Percentiles rank a stretch among this genome's conserved stretches.
These are phyloP conservation scores for Pisolithus thermaeus DNA, from an alignment of 1,284 basidiomycete genomes.

Conservation along the genomic window DNA sequence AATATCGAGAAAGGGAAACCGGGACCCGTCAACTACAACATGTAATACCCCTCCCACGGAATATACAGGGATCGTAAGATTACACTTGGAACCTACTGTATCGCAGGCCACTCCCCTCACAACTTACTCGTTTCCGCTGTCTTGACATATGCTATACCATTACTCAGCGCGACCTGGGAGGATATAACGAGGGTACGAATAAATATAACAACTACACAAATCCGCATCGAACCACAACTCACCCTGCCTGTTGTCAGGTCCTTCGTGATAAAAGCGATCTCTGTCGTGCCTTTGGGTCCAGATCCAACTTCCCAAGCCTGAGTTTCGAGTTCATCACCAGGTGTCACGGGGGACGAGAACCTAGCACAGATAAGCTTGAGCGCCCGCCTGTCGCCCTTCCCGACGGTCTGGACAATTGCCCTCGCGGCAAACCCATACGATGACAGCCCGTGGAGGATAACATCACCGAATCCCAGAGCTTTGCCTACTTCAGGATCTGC, in stretches of 20 bases:
- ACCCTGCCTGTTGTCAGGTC: constrained; percentile 68
- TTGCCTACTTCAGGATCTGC: constrained; percentile 68
- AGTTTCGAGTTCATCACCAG: constrained; percentile 75
- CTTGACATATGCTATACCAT: constrained; percentile 55
- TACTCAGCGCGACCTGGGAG: constrained; percentile 44
- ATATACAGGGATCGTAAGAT: too few species aligned
- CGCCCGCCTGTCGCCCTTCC: constrained; percentile 50
- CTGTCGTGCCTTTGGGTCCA: constrained; percentile 58
- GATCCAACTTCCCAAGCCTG: constrained; percentile 70
- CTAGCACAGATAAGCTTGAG: constrained; percentile 64
- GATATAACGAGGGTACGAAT: neutral
- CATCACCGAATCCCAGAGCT: constrained; percentile 68
- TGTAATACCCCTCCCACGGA: too few species aligned
- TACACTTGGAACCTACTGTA: neutral
- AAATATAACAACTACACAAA: constrained; percentile 1
- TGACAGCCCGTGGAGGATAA: constrained; percentile 78
- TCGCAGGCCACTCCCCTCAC: constrained; percentile 23
- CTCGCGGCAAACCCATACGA: constrained; percentile 76
- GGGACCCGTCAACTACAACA: neutral
- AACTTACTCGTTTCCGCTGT: constrained; percentile 50
- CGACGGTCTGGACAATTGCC: constrained; percentile 58
- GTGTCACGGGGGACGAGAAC: constrained; percentile 77
- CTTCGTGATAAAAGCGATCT: constrained; percentile 69
- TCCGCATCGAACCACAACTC: constrained; percentile 9
- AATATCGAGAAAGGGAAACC: constrained; percentile 8